A percentile compares a stretch with the other conserved stretches of the same genome.
Conservation (phyloP, 2,329 filamentous ascomycete genomes). For the Sclerotinia nivalis region DNA sequence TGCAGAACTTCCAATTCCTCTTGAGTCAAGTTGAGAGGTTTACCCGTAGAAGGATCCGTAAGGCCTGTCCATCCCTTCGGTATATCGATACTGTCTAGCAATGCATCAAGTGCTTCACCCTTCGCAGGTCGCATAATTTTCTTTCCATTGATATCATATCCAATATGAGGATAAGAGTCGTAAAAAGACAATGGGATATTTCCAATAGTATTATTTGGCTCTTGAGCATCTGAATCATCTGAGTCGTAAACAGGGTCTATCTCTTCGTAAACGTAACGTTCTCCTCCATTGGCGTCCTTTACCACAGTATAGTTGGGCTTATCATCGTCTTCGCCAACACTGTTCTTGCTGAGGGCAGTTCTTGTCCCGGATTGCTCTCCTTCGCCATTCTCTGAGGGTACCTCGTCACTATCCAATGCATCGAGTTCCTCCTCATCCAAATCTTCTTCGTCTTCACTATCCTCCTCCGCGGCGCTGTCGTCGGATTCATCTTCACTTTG, state of each 20-base stretch:
- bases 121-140: slow-evolving; percentile 95
- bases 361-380: slow-evolving; percentile 42
- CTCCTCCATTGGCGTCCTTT: slow-evolving; percentile 85
- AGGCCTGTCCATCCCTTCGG: slow-evolving; percentile 97
- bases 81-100: slow-evolving; percentile 94
- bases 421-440: slow-evolving; percentile 45
- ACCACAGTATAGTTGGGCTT: slow-evolving; percentile 57
- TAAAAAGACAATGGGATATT: slow-evolving; percentile 94
- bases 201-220: slow-evolving; percentile 85
- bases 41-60: slow-evolving; percentile 90
- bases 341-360: slow-evolving; percentile 45
- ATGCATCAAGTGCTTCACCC: slow-evolving; percentile 86
- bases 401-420: slow-evolving; percentile 52
- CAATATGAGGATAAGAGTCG: slow-evolving; percentile 96
- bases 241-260: slow-evolving; percentile 95
- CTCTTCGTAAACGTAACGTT: slow-evolving; percentile 88
- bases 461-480: slow-evolving; percentile 51
- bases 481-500: slow-evolving; percentile 60
- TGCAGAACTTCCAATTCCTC: slow-evolving; percentile 88
- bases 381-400: slow-evolving; percentile 46
- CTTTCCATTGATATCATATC: slow-evolving; percentile 98
- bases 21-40: slow-evolving; percentile 81
- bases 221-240: slow-evolving; percentile 84
- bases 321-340: slow-evolving; percentile 44
- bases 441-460: slow-evolving; percentile 46